phyloP scores from a whole-genome alignment of 2,329 filamentous ascomycete genomes.

The Alternaria alternata region DNA sequence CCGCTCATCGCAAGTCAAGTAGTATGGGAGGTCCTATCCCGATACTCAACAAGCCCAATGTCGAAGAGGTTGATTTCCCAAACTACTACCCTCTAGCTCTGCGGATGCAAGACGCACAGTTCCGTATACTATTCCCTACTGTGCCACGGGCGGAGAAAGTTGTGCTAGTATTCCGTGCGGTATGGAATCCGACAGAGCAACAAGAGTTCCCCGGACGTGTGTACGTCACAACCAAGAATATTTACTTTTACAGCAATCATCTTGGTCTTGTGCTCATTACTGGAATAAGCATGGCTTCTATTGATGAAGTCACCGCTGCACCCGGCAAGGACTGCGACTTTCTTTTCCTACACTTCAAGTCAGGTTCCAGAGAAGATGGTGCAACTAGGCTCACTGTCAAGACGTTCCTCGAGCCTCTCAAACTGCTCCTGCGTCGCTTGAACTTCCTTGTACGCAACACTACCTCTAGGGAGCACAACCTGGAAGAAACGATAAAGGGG shows the following conservation, averaged over 20 bases:
- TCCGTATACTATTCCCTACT: slow-evolving; percentile 86
- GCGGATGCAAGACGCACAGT: slow-evolving; percentile 89
- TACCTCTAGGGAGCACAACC: slow-evolving; percentile 73
- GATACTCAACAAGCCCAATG: slow-evolving; percentile 24
- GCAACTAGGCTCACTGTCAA: slow-evolving; percentile 85
- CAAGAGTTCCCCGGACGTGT: slow-evolving; percentile 84
- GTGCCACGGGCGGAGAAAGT: slow-evolving; percentile 80
- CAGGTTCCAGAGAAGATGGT: slow-evolving; percentile 67
- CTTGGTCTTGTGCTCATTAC: slow-evolving; percentile 89
- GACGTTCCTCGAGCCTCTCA: slow-evolving; percentile 87
- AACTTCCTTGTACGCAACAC: slow-evolving; percentile 86
- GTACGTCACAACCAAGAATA: slow-evolving; percentile 84
- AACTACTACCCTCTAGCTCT: slow-evolving; percentile 82
- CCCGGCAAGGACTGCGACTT: slow-evolving; percentile 93
- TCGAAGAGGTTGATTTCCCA: slow-evolving; percentile 67
- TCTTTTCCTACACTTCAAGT: slow-evolving; percentile 81
- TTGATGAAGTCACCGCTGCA: slow-evolving; percentile 88
- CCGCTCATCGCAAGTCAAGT: slow-evolving; percentile 63
- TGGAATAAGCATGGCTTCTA: slow-evolving; percentile 74
- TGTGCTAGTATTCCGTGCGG: slow-evolving; percentile 89
- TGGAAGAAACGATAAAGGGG: slow-evolving; percentile 74
- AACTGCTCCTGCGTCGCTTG: slow-evolving; percentile 80
- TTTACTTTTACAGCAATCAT: slow-evolving; percentile 97
- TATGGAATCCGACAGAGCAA: slow-evolving; percentile 80
- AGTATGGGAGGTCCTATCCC: slow-evolving; percentile 58